Evolutionary conservation across 345 rosid species (phyloP).

Genomic region (Trapa incisa): DNA sequence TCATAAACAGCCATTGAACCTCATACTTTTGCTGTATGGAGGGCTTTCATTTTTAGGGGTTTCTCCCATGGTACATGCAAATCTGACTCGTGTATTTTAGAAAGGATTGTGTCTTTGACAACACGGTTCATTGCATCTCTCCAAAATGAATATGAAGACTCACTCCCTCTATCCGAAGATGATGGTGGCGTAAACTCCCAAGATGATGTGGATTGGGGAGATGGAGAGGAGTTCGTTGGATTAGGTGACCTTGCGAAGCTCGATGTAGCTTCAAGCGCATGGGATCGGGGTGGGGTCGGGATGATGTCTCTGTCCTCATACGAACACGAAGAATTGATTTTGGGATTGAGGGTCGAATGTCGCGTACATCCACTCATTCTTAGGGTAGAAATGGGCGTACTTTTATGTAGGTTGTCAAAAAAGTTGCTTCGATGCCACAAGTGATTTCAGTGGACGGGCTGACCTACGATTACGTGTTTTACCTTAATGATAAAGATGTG

Average conservation of each 20-base stretch:
- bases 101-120: conserved; percentile 4
- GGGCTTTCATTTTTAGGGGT: neutral
- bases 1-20: neutral
- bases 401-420: too few species aligned
- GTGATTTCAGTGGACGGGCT: too few species aligned
- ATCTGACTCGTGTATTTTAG: neutral
- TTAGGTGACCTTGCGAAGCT: too few species aligned
- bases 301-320: neutral
- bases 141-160: conserved; percentile 47
- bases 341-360: too few species aligned
- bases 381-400: too few species aligned
- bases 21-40: neutral
- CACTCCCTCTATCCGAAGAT: conserved; percentile 26
- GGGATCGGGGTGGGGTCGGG: too few species aligned
- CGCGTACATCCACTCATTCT: too few species aligned
- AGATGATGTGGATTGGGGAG: conserved; percentile 18
- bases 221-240: conserved; percentile 11
- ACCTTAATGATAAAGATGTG: too few species aligned
- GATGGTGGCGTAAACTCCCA: conserved; percentile 16
- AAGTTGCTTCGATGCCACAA: too few species aligned
- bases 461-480: too few species aligned
- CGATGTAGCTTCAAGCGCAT: too few species aligned
- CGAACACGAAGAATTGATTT: too few species aligned
- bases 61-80: neutral
- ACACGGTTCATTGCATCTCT: conserved; percentile 8